Base-by-base conservation (phyloP, 2,329 filamentous ascomycete species). In the Xylariales sp. region DNA sequence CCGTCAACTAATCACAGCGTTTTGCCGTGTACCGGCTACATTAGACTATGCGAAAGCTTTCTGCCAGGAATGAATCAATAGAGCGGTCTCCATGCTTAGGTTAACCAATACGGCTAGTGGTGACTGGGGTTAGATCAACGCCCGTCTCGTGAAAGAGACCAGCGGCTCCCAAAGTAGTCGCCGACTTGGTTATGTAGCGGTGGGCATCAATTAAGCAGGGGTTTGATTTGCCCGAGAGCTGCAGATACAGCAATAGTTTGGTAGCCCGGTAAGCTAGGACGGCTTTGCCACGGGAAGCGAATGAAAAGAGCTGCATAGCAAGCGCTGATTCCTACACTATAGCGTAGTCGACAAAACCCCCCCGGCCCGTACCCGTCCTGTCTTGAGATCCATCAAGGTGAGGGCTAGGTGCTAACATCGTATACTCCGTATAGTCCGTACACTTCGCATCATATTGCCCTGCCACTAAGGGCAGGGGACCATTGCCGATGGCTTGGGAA, bases 211-310 rank as follows among this genome's bases (percentile, higher is more conserved):
- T 7, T n/a, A 61, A 61, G 48, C 48, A 48, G 52, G 63, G 43
- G 16, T 53, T 32, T 69, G 59, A 64, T 69, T 69, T 50, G 67
- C 10, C 36, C 23, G 48, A 12, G 6, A 4, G 6, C 34, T 67
- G 67, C 59, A 67, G 64, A 58, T 48, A 55, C 50, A 54, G 53
- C 61, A 61, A 64, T 69, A 69, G 67, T 67, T 43, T 61, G 56
- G 23, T 46, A 56, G 10, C 10, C 28, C 23, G 16, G 49, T 39
- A 64, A 12, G 56, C 32, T 54, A 34, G 34, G 53, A 41, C 41
- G 52, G 23, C 39, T 55, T 6, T 43, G 16, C n/a, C 6, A 53
- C 36, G 16, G 41, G 61, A 30, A n/a, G 23, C 6, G 50, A 32
- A 9, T 18, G 43, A 45, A 56, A 56, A 16, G 18, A 34, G 32